A percentile compares a stretch with the other conserved stretches of the same genome.
Evolutionary conservation across 2,329 filamentous ascomycete species (phyloP).

Genomic region (Tolypocladium nubicola): DNA sequence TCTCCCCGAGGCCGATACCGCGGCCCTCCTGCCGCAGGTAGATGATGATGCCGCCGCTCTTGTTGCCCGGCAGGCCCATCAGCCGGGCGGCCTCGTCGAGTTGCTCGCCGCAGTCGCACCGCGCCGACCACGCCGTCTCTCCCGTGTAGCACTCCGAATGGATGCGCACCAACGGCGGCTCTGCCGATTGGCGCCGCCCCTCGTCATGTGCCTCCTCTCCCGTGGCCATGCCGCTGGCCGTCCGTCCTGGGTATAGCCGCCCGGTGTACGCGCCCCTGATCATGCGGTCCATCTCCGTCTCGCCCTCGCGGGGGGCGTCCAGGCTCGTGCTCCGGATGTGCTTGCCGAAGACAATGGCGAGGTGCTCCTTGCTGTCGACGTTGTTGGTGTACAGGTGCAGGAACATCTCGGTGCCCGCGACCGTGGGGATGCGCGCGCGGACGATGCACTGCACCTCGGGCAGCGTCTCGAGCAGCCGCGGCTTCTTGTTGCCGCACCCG

Average conservation of each 20-base stretch:
- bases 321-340: constrained; percentile 66
- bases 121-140: constrained; percentile 95
- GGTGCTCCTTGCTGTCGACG: constrained; percentile 87
- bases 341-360: constrained; percentile 92
- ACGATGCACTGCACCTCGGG: constrained; percentile 90
- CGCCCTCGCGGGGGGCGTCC: constrained; percentile 60
- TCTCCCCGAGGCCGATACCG: constrained; percentile 88
- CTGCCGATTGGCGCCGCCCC: constrained; percentile 1
- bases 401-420: constrained; percentile 90
- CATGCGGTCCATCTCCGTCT: constrained; percentile 86
- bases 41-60: constrained; percentile 77
- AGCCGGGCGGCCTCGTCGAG: constrained; percentile 89
- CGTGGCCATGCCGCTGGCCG: constrained; percentile 53
- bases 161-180: constrained; percentile 71
- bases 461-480: constrained; percentile 62
- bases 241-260: constrained; percentile 74
- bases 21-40: constrained; percentile 94
- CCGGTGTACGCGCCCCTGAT: constrained; percentile 89
- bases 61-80: constrained; percentile 62
- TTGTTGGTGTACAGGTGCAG: constrained; percentile 90
- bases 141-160: constrained; percentile 98
- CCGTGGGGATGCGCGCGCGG: constrained; percentile 88
- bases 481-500: constrained; percentile 52
- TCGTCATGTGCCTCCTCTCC: constrained; percentile 6
- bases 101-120: constrained; percentile 96